Percentiles rank a stretch among this genome's conserved stretches.
Evolutionary conservation across 192 early-diverging fungal genomes (phyloP).

Genomic region (Coemansia sp.): DNA sequence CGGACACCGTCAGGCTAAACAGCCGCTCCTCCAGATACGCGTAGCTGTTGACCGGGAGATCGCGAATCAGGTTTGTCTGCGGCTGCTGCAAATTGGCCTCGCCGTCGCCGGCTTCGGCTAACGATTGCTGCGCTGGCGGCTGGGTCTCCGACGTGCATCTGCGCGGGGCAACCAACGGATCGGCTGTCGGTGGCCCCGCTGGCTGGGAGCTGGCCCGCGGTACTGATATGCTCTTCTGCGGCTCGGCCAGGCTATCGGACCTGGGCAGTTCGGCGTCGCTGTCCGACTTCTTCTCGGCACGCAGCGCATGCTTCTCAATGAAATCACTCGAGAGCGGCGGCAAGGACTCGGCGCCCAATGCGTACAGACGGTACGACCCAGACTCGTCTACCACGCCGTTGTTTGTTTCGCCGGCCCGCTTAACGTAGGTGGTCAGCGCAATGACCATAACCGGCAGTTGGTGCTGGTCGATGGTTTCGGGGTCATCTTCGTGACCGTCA

Average conservation of each 20-base stretch:
- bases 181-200: not conserved
- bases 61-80: not conserved
- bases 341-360: constrained; percentile 36
- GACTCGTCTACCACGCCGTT: constrained; percentile 10
- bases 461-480: constrained; percentile 1
- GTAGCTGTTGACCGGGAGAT: constrained; percentile 32
- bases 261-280: not conserved
- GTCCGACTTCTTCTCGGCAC: not conserved
- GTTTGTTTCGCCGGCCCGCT: constrained; percentile 15
- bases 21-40: constrained; percentile 48
- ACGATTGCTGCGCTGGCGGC: not conserved
- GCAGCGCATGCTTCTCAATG: constrained; percentile 27
- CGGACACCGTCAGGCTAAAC: constrained; percentile 20
- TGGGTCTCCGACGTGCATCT: constrained; percentile 2
- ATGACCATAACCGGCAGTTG: constrained; percentile 26
- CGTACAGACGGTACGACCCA: constrained; percentile 39
- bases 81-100: not conserved
- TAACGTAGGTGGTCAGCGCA: constrained; percentile 48
- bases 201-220: constrained; percentile 2
- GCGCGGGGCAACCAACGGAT: not conserved
- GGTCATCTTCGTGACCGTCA: not conserved
- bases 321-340: constrained; percentile 27
- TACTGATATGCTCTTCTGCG: not conserved
- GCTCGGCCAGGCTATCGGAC: not conserved
- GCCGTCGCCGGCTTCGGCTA: not conserved